Conservation (phyloP, 352 stramenopile species). For the Pythium grandisporangium region DNA sequence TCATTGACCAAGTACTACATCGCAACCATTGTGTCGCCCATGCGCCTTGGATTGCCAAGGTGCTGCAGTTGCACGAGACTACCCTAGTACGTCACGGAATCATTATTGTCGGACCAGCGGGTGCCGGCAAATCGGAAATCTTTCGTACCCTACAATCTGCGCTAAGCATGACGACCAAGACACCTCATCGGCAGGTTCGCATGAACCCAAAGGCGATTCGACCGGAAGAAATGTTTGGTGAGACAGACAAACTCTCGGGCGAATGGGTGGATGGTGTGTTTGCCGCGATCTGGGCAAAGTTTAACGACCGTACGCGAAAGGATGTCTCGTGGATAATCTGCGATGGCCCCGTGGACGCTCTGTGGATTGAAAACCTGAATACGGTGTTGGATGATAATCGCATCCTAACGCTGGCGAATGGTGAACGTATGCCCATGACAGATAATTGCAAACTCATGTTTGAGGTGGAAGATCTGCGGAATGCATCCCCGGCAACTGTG, state of each 20-base stretch:
- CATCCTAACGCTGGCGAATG: slow-evolving; percentile 89
- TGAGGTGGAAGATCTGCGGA: slow-evolving; percentile 89
- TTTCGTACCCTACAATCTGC: slow-evolving; percentile 55
- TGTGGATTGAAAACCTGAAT: slow-evolving; percentile 96
- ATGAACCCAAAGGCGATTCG: slow-evolving; percentile 82
- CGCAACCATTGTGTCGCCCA: slow-evolving; percentile 60
- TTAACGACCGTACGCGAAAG: slow-evolving; percentile 74
- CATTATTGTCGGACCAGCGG: slow-evolving; percentile 83
- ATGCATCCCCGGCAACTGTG: slow-evolving; percentile 89
- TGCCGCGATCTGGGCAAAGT: slow-evolving; percentile 80
- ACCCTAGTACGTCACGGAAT: slow-evolving; percentile 90
- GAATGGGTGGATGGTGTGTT: slow-evolving; percentile 78
- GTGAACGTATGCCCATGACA: slow-evolving; percentile 88
- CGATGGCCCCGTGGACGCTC: slow-evolving; percentile 88
- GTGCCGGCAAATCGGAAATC: slow-evolving; percentile 73
- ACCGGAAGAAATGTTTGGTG: slow-evolving; percentile 74
- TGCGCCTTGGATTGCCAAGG: slow-evolving; percentile 76
- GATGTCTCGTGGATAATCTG: slow-evolving; percentile 90
- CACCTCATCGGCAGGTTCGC: slow-evolving; percentile 61
- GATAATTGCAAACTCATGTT: slow-evolving; percentile 89
- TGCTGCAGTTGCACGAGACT: slow-evolving; percentile 91
- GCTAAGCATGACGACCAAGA: slow-evolving; percentile 45
- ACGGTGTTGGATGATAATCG: slow-evolving; percentile 94
- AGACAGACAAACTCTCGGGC: slow-evolving; percentile 65
- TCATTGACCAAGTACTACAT: slow-evolving; percentile 61